These are phyloP conservation scores for Stagonosporopsis cucurbitacearum DNA, from an alignment of 2,329 filamentous ascomycete genomes.

Conservation along the genomic window DNA sequence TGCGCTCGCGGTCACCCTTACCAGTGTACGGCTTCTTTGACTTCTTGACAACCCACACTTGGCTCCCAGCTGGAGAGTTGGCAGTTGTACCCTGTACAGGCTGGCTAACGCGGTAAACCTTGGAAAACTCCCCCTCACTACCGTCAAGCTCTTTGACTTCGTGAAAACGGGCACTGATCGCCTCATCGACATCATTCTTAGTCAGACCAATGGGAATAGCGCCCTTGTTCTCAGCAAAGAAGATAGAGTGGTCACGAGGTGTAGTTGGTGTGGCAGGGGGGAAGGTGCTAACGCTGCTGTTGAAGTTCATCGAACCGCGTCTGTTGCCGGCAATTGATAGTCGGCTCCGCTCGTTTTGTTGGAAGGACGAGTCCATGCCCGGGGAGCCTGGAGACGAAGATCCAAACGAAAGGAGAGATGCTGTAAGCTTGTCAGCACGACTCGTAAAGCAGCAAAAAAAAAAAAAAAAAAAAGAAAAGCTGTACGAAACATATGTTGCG, in stretches of 20 bases:
- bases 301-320: conserved; percentile 48
- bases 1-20: conserved; percentile 77
- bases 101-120: conserved; percentile 80
- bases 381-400: conserved; percentile 78
- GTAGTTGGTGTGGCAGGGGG: conserved; percentile 85
- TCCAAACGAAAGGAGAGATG: conserved; percentile 64
- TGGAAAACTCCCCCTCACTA: conserved; percentile 90
- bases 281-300: conserved; percentile 55
- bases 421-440: conserved; percentile 50
- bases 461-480: conserved; percentile 14
- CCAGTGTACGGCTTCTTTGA: conserved; percentile 81
- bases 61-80: conserved; percentile 36
- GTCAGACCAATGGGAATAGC: conserved; percentile 67
- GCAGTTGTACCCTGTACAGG: conserved; percentile 43
- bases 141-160: conserved; percentile 72
- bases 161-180: conserved; percentile 76
- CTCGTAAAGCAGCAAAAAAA: not conserved
- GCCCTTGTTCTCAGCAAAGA: conserved; percentile 65
- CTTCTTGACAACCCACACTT: conserved; percentile 92
- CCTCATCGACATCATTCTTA: conserved; percentile 76
- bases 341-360: conserved; percentile 76
- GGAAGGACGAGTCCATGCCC: conserved; percentile 69
- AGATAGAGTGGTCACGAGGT: conserved; percentile 63
- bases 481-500: conserved; percentile 43
- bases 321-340: conserved; percentile 75